Base-by-base conservation (phyloP, 805 yeast species). In the Saccharomycopsis javanensis region DNA sequence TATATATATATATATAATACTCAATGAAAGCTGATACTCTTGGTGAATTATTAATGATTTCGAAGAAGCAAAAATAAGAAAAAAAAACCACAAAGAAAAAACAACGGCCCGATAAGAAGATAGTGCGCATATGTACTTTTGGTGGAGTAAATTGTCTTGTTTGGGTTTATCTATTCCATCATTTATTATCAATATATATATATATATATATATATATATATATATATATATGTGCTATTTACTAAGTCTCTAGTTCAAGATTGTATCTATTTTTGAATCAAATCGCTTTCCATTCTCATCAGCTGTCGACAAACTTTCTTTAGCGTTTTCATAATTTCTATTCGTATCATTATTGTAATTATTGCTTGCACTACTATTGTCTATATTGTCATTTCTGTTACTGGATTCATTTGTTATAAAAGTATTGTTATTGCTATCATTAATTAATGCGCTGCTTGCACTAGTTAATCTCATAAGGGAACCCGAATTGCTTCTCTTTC, bases 401-500 rank as follows among this genome's bases (percentile, higher is more conserved):
- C 18, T 33, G 15, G n/a, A n/a, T n/a, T 16, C 31, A 15, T 42
- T 25, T 11, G 48, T 42, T 8, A 5, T 10, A 13, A 18, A 11
- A 42, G 25, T 42, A 20, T n/a, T n/a, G 6, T 4, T 42, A 16
- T 20, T 20, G 13, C 23, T 42, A 3, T 18, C 25, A 42, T 42
- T 35, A 16, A 35, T 16, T 10, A 35, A n/a, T n/a, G 16, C 16
- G 16, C 18, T n/a, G 16, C 20, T n/a, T n/a, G n/a, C 18, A 35
- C 18, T 35, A 35, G 15, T 35, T 15, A 35, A 42, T 1, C 48
- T 28, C n/a, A 11, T 42, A 5, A n/a, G 5, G 10, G 27, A 23
- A 15, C 48, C 48, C 13, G 48, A 23, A 42, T 42, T 27, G 38
- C 61, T 59, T 16, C 54, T 53, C 18, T 55, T 53, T 25, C 57